Percentiles rank a stretch among this genome's conserved stretches.
Evolutionary conservation across 768 basidiomycete species (phyloP).

Genomic region (Amanita fuliginea): DNA sequence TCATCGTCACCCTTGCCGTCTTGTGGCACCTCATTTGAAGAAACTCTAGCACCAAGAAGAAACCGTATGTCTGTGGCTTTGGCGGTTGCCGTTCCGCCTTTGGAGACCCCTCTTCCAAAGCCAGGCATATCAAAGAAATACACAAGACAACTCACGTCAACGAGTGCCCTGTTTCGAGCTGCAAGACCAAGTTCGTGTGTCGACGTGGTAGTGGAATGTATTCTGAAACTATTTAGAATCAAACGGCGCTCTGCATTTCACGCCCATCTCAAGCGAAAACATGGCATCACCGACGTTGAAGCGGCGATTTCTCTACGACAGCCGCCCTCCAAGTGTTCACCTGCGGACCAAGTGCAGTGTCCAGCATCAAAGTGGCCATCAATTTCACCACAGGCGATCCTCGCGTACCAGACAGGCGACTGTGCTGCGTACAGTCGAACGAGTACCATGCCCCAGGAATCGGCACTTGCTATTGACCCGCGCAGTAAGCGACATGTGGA

Average conservation of each 20-base stretch:
- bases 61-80: conserved; percentile 42
- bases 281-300: conserved; percentile 17
- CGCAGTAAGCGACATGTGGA: background rate
- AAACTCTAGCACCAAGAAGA: conserved; percentile 31
- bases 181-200: conserved; percentile 32
- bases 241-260: conserved; percentile 52
- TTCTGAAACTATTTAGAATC: conserved; percentile 30
- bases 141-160: conserved; percentile 34
- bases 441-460: background rate
- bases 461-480: background rate
- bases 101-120: conserved; percentile 60
- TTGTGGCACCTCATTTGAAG: background rate
- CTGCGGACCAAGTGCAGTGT: background rate
- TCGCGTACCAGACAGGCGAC: background rate
- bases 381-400: background rate
- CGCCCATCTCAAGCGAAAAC: conserved; percentile 44
- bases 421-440: background rate
- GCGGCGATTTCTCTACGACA: conserved; percentile 9
- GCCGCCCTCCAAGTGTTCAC: background rate
- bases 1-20: background rate
- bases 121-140: conserved; percentile 53
- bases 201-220: background rate
- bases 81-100: conserved; percentile 38
- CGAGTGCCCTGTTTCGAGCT: conserved; percentile 32
- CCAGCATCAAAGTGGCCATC: background rate